Base-by-base conservation (phyloP, 2,329 filamentous ascomycete species). In the Ceratocystis ficicola region DNA sequence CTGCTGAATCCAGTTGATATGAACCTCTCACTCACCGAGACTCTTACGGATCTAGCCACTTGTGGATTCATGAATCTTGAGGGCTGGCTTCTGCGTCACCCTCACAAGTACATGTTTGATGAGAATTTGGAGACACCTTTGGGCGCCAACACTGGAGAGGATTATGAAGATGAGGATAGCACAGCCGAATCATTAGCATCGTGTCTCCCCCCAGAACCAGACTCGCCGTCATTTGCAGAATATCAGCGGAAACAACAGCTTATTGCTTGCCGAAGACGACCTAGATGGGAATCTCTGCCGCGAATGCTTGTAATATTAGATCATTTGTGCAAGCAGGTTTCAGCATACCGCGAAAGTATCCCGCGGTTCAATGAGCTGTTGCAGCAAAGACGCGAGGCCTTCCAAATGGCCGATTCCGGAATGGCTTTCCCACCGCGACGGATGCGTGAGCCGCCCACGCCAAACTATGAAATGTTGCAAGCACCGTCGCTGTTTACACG, bases 1-100 rank as follows among this genome's bases (percentile, higher is more conserved):
- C 90, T 96, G 70, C 82, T 89, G 4, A 99, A 99, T 71, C 87
- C 90, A 2, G 86, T 97, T 2, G 90, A 96, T 70, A 92, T 89
- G 2, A 99, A 99, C 70, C 77, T 99, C 2, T 88, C 88, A 0
- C 79, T 96, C 1, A 97, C 93, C 0, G 89, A 95, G 71, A 83
- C 88, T 0, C 79, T 97, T 55, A 83, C 95, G 32, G 88, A 90
- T 69, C 79, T 99, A 50, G 89, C 89, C 10, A 85, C 89, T 0
- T 97, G 94, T 70, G 88, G 90, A 5, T 88, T 89, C 69, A 87
- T 96, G 72, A 85, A 86, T 22, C 80, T 96, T 12, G 90, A 96
- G 72, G 88, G 89, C n/a, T 99, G 94, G 93, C 78, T 97, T 36
- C 78, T 93, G 5, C 86, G 90, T 17, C 84, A 87, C 64, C 88